Evolutionary conservation across 2,329 filamentous ascomycete species (phyloP).

Genomic region (Trichoderma aggressivum): DNA sequence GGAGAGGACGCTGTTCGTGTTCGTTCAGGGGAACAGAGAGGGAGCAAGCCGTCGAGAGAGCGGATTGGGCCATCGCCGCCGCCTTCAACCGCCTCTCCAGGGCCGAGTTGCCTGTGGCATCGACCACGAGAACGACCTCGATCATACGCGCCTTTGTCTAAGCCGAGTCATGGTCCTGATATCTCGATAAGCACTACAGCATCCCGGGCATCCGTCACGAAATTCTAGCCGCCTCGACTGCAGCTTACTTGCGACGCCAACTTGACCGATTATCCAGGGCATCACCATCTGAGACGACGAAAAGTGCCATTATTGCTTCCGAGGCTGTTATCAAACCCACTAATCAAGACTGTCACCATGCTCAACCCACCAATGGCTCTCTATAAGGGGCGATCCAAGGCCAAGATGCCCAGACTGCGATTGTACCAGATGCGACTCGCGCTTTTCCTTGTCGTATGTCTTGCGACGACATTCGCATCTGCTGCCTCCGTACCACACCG

Average conservation of each 20-base stretch:
- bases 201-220: background rate
- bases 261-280: background rate
- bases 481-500: conserved; percentile 5
- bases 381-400: background rate
- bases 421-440: conserved; percentile 5
- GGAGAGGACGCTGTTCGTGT: background rate
- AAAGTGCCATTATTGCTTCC: background rate
- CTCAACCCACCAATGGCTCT: background rate
- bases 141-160: background rate
- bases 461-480: conserved; percentile 14
- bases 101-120: background rate
- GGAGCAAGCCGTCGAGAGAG: background rate
- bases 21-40: background rate
- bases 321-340: background rate
- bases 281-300: background rate
- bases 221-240: background rate
- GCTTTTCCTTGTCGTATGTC: conserved; percentile 1
- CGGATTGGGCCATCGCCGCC: background rate
- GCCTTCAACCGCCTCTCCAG: background rate
- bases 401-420: background rate
- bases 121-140: background rate
- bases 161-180: background rate
- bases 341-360: background rate
- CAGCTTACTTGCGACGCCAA: background rate
- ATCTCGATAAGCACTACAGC: background rate